Conservation (phyloP, 805 yeast species). For the Blastobotrys peoriensis region DNA sequence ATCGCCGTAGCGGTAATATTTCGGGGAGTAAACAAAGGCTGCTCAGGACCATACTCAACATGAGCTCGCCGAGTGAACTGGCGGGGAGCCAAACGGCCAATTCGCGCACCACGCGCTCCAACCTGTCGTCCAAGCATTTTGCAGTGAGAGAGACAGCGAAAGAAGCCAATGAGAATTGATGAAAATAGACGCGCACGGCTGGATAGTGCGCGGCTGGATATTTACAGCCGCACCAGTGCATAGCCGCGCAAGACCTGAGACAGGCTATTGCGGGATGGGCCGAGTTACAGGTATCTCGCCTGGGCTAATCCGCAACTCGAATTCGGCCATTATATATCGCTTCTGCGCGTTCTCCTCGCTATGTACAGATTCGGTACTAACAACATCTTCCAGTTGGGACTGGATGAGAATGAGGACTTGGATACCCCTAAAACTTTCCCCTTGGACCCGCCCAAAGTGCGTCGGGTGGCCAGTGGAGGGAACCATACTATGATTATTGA, state of each 20-base stretch:
- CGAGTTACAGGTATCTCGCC: no score
- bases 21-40: constrained; percentile 2
- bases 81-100: constrained; percentile 4
- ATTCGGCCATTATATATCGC: no score
- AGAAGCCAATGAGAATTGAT: neutral
- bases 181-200: neutral
- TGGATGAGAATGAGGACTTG: constrained; percentile 47
- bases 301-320: no score
- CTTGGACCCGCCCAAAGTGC: neutral
- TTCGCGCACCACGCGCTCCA: neutral
- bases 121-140: constrained; percentile 4
- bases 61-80: constrained; percentile 13
- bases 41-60: constrained; percentile 18
- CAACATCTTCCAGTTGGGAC: constrained; percentile 72
- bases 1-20: constrained; percentile 1
- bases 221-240: no score
- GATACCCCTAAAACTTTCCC: constrained; percentile 22
- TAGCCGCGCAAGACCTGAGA: no score
- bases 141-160: neutral
- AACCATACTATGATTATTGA: constrained; percentile 69
- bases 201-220: neutral
- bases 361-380: constrained; percentile 71
- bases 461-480: constrained; percentile 67
- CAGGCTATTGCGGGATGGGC: no score
- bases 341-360: no score